Conservation (phyloP, 1,284 basidiomycete genomes). For the Boletus semigastroideus region DNA sequence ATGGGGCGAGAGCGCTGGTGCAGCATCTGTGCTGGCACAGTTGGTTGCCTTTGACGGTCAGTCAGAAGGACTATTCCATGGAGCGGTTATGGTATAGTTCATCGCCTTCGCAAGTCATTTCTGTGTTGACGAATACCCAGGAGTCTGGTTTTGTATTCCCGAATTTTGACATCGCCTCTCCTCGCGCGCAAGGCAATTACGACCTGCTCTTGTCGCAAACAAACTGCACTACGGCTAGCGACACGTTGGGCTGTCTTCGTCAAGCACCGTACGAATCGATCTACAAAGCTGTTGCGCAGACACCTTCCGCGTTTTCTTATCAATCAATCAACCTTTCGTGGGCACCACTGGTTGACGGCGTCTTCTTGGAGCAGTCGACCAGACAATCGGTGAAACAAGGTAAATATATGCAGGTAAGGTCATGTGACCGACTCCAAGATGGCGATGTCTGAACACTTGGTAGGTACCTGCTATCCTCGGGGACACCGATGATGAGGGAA, state of each 20-base stretch:
- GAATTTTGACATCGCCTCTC: conserved; percentile 41
- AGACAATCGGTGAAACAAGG: not conserved
- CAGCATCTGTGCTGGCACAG: conserved; percentile 23
- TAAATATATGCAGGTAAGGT: too few species aligned
- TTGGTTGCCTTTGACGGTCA: too few species aligned
- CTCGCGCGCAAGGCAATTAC: conserved; percentile 28
- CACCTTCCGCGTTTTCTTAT: conserved; percentile 12
- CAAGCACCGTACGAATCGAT: conserved; percentile 26
- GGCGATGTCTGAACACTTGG: too few species aligned
- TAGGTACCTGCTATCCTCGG: too few species aligned
- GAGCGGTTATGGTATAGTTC: conserved; percentile 39
- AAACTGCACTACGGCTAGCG: conserved; percentile 32
- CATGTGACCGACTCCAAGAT: too few species aligned
- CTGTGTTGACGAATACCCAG: not conserved
- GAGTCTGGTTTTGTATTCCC: conserved; percentile 49
- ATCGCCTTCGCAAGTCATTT: not conserved
- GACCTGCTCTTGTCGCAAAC: conserved; percentile 34
- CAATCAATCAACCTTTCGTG: conserved; percentile 9
- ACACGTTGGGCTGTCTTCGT: conserved; percentile 44
- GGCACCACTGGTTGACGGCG: not conserved
- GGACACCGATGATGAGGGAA: too few species aligned
- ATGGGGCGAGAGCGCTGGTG: conserved; percentile 59
- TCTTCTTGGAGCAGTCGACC: not conserved
- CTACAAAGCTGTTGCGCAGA: conserved; percentile 5
- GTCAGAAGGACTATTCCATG: conserved; percentile 42